Evolutionary conservation across 371 early-diverging fungal species (phyloP), one percentile per base, ranked within the genome.

Genomic region (Dentiscutata heterogama): DNA sequence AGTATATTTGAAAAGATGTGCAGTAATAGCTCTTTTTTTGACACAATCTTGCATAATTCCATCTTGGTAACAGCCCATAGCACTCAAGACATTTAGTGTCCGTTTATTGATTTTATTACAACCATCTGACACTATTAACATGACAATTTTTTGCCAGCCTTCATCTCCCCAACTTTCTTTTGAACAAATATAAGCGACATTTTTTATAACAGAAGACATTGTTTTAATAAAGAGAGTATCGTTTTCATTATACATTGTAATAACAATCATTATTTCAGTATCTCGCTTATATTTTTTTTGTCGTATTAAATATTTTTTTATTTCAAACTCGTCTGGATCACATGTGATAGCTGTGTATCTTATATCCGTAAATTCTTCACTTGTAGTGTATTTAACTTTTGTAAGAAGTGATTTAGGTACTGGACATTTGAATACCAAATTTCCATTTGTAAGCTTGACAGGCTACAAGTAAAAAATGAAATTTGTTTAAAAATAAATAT

Each of bases 1-100:
- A 8, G 96, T 96, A 87, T 93, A 96, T 92, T 98, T 97, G 84
- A 96, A 98, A 29, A 98, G 80, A 85, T 98, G 97, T 6, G 94
- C 97, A 51, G 89, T 89, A 8, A 93, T 93, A 6, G 88, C 88
- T 78, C 88, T 86, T 63, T 88, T 88, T 54, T 88, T 88, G 22
- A 95, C 92, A 5, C 87, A 78, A 79, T 90, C 88, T 82, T 93
- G 92, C 83, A 92, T 92, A 11, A 98, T 89, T 60, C 94, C 94
- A 56, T 94, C 94, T 85, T 95, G 96, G 84, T 93, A 96, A n/a
- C 88, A 91, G 13, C 97, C 97, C 92, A 95, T 92, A 63, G 93
- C 85, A 27, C 92, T 95, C n/a, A 96, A 91, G 46, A 94, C 92
- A 25, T 91, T 91, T 68, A 95, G 86, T 2, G 91, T 91, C 31